These are phyloP conservation scores for Phytopythium vexans DNA, from an alignment of 352 stramenopile genomes.

Conservation along the genomic window DNA sequence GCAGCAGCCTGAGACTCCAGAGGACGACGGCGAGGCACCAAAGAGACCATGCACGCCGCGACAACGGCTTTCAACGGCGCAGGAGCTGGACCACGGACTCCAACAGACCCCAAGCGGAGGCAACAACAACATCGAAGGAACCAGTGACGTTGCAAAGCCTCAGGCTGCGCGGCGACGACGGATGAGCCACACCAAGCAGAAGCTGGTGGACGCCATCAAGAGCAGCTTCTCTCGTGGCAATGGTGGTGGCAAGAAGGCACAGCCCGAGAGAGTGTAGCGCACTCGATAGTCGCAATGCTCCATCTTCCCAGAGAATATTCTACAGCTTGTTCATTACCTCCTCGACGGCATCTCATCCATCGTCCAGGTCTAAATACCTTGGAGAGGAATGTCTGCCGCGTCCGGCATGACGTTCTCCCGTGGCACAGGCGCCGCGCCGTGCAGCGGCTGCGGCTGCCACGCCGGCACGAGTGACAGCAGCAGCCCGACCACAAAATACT, in stretches of 20 bases:
- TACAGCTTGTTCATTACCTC: conserved; percentile 13
- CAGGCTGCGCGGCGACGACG: conserved; percentile 14
- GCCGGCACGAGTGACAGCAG: conserved; percentile 74
- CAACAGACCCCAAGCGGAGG: conserved; percentile 20
- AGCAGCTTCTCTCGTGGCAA: conserved; percentile 30
- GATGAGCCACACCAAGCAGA: conserved; percentile 63
- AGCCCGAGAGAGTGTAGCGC: neutral
- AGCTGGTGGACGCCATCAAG: conserved; percentile 58
- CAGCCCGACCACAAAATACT: conserved; percentile 75
- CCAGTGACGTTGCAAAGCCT: neutral
- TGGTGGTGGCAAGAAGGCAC: conserved; percentile 12
- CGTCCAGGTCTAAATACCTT: conserved; percentile 59
- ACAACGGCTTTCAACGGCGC: conserved; percentile 41
- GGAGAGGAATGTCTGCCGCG: conserved; percentile 47
- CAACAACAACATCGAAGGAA: neutral
- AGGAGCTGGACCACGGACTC: conserved; percentile 46
- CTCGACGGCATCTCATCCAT: conserved; percentile 11
- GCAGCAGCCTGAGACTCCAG: conserved; percentile 5
- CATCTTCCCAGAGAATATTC: conserved; percentile 1
- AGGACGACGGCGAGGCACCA: conserved; percentile 19
- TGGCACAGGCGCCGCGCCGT: conserved; percentile 13
- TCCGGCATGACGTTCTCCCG: conserved; percentile 43
- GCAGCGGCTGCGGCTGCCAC: conserved; percentile 70
- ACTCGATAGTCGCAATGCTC: too few relatives aligned
- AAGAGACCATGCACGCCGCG: conserved; percentile 38